Base-by-base conservation (phyloP, 768 basidiomycete genomes). In the Tricholoma sp. region DNA sequence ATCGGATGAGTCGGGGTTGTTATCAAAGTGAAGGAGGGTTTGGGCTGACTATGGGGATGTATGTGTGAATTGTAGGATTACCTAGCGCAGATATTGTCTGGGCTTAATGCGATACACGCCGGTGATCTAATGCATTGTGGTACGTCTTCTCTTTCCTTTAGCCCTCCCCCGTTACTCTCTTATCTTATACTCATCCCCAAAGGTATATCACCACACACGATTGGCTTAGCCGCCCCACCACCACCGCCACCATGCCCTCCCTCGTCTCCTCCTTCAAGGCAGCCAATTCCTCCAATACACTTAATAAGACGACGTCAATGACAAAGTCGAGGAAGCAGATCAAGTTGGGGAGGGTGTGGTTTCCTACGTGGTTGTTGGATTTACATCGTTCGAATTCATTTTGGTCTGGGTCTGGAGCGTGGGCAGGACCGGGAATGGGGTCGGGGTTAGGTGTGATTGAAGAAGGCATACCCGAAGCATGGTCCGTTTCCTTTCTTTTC, bases 331-430 rank as follows among this genome's bases (percentile, higher is more conserved):
- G 37, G 9, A 90, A 89, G 61, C 72, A 81, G 18, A 78, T 92
- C 66, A 94, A 94, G 67, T 71, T 97, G 3, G 81, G 84, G 18
- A 86, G 85, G 61, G 84, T 84, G 2, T 83, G 79, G 14, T 97
- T 86, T 67, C 79, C 86, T 61, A 83, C 84, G 5, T 81, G 81
- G 0, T 76, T 98, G 31, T 74, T 86, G 22, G 93, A 96, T 66
- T 73, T 94, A 31, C 88, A 96, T 64, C 78, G 85, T 16, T 96
- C 94, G 2, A 93, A 97, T 63, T 83, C 86, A 0, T 91, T 96
- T 61, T 80, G 80, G 3, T 64, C 72, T 11, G 62, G 71, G 67
- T 64, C 69, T 8, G 63, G 71, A 1, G 43, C 62, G 19, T 53
- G 18, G 47, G 21, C 24, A 27, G 24, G 24, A 27, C 3, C 24